These are phyloP conservation scores for Botrytis medusae DNA, from an alignment of 2,329 filamentous ascomycete genomes.

Conservation along the genomic window DNA sequence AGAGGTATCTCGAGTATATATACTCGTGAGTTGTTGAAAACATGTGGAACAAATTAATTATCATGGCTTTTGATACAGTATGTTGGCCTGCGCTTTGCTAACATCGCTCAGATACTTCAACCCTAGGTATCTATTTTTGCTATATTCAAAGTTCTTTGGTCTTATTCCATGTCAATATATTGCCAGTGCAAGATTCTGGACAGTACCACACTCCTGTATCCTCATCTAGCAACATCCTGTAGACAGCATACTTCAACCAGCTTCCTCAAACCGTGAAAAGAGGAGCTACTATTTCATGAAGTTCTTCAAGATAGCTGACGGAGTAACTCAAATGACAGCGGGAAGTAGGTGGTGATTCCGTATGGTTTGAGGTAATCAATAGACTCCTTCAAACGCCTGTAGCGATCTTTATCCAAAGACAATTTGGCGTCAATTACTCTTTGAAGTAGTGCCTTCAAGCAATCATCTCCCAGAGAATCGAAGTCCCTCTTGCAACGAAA, in stretches of 20 bases:
- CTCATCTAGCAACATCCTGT: neutral
- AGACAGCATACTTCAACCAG: neutral
- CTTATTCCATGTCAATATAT: neutral
- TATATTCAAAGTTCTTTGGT: neutral
- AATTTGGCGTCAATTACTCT: neutral
- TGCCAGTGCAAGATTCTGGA: neutral
- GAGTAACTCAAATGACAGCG: neutral
- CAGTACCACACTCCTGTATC: neutral
- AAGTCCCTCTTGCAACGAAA: slow-evolving; percentile 1
- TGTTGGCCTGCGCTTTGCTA: neutral
- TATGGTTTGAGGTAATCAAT: neutral
- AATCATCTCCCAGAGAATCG: neutral
- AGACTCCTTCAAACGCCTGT: neutral
- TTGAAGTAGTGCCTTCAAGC: neutral
- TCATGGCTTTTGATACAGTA: neutral
- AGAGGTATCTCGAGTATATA: neutral
- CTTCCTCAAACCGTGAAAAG: neutral
- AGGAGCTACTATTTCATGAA: neutral
- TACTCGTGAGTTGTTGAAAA: neutral
- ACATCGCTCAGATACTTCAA: neutral
- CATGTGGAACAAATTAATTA: neutral
- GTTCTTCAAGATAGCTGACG: neutral
- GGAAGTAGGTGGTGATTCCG: slow-evolving; percentile 1
- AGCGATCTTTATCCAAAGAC: neutral
- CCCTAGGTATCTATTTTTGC: neutral